Evolutionary conservation across 805 yeast genomes (phyloP).

Genomic region (Priceomyces castillae): DNA sequence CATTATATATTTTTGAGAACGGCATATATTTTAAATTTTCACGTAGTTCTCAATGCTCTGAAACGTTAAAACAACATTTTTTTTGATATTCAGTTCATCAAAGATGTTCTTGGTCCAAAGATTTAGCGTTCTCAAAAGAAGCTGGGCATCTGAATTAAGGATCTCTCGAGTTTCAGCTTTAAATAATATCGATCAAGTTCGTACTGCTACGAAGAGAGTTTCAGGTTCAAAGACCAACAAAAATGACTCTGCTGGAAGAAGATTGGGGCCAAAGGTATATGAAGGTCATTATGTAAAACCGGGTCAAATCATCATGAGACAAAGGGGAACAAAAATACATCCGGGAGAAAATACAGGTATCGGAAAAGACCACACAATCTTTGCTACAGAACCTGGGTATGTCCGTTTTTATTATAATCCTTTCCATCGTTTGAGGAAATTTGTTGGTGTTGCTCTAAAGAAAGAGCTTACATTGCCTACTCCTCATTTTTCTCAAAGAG

Average conservation of each 20-base stretch:
- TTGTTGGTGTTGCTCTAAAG: constrained; percentile 80
- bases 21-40: background rate
- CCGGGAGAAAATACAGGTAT: constrained; percentile 92
- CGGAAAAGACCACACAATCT: constrained; percentile 92
- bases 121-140: background rate
- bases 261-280: constrained; percentile 85
- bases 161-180: background rate
- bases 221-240: constrained; percentile 93
- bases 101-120: background rate
- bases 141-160: background rate
- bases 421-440: constrained; percentile 89
- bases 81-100: too few species aligned
- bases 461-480: constrained; percentile 70
- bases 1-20: background rate
- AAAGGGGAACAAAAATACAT: constrained; percentile 89
- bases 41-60: too few species aligned
- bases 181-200: constrained; percentile 41
- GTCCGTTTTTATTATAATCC: constrained; percentile 93
- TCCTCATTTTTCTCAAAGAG: constrained; percentile 86
- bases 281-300: constrained; percentile 75
- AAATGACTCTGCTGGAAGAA: constrained; percentile 92
- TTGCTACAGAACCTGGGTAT: constrained; percentile 88
- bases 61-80: too few species aligned
- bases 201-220: constrained; percentile 91
- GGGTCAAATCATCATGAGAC: constrained; percentile 89